Evolutionary conservation across 2,329 filamentous ascomycete genomes (phyloP), one percentile per base, ranked within the genome.

Genomic region (Alternaria sp.): DNA sequence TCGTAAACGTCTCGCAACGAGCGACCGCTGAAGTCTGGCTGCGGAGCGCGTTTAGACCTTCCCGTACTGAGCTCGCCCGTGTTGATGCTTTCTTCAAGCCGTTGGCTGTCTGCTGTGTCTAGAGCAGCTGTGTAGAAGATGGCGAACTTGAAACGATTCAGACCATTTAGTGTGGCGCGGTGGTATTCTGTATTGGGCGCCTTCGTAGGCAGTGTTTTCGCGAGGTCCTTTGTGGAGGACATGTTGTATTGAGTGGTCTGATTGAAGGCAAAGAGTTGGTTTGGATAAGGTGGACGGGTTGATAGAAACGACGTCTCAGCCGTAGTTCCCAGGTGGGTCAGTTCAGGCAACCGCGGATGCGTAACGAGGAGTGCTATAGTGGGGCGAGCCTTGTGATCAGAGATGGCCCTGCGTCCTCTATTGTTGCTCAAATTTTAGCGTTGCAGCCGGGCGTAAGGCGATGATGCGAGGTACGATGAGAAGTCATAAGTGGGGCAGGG

Each of bases 1-100:
- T 57, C 13, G 7, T 57, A 57, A 10, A 57, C 55, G 46, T 57
- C 55, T 57, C 55, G 55, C 21, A 57, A 21, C 12, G 45, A 51
- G 28, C 55, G 45, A 26, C 46, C 32, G 28, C 55, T 57, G 45
- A 57, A 50, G 15, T 57, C 55, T 51, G 45, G 45, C 45, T 50
- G 55, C 8, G 55, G 45, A 26, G 55, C 55, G 6, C 51, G 13
- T 26, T 57, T 57, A 13, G 45, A 57, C 8, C 28, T 51, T 3
- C 23, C 32, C 21, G 26, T 50, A 19, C 45, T 57, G 12, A 26
- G 25, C 19, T 50, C 55, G 21, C 45, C 45, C 10, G 55, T 32
- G 28, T 51, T 57, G 28, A 57, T 51, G 12, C 47, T 51, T 30
- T 51, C 47, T 51, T 51, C 47, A 30, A 51, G 26, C 26, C 19